phyloP scores from a whole-genome alignment of 176 grass and related monocot genomes.

The Triticum urartu region DNA sequence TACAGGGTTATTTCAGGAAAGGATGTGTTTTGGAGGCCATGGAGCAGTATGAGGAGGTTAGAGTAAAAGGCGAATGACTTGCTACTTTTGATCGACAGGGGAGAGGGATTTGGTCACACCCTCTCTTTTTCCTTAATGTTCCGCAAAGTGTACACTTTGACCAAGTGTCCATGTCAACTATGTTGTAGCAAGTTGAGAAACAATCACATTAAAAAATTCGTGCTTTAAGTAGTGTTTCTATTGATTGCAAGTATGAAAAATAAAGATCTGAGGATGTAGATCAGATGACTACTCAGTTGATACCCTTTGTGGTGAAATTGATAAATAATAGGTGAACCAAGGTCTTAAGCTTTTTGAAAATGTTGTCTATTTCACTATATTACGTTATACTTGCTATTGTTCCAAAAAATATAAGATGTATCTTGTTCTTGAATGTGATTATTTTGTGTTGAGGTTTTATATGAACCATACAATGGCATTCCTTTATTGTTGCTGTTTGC shows the following conservation, averaged over 20 bases:
- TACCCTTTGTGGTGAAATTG: neutral
- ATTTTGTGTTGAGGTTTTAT: neutral
- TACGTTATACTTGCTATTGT: neutral
- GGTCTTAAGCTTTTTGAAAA: neutral
- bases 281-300: constrained; percentile 21
- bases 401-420: neutral
- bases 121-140: neutral
- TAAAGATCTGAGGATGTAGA: neutral
- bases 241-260: neutral
- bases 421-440: neutral
- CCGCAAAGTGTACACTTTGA: neutral
- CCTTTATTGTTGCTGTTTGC: neutral
- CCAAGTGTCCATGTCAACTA: neutral
- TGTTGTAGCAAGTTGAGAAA: constrained; percentile 10
- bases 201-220: neutral
- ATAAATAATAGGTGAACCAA: constrained; percentile 14
- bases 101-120: neutral
- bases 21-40: constrained; percentile 91
- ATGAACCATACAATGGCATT: neutral
- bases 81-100: neutral
- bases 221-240: neutral
- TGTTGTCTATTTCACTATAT: neutral
- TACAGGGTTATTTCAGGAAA: constrained; percentile 96
- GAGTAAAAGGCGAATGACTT: constrained; percentile 17
- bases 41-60: constrained; percentile 93